Evolutionary conservation across 306 rosid species (phyloP).

Genomic region (Cucurbita argyrosperma): DNA sequence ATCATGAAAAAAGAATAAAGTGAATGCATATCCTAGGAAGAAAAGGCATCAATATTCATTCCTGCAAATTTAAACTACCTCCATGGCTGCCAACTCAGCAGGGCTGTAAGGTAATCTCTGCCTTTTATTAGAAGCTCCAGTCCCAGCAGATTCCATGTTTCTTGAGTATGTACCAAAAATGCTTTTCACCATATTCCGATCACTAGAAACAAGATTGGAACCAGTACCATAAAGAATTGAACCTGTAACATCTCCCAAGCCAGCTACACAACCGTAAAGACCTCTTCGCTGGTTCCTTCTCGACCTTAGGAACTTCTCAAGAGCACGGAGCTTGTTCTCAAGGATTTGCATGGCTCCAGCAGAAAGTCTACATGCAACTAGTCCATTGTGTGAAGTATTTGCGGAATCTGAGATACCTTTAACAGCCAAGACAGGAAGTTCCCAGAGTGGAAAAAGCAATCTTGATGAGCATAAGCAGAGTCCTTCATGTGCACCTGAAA

Average conservation of each 20-base stretch:
- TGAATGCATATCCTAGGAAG: not conserved
- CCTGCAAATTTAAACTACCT: constrained; percentile 39
- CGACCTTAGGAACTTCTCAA: constrained; percentile 76
- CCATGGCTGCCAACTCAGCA: constrained; percentile 97
- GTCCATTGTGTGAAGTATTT: constrained; percentile 45
- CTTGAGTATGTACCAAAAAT: constrained; percentile 73
- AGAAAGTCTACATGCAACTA: constrained; percentile 73
- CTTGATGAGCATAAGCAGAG: constrained; percentile 88
- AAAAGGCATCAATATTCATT: not conserved
- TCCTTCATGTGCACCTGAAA: constrained; percentile 98
- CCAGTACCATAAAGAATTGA: constrained; percentile 76
- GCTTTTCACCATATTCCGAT: constrained; percentile 71
- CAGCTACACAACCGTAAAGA: constrained; percentile 95
- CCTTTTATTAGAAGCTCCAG: constrained; percentile 61
- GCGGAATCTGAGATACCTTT: constrained; percentile 48
- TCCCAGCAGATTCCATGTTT: constrained; percentile 53
- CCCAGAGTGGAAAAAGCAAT: constrained; percentile 92
- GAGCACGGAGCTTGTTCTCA: constrained; percentile 64
- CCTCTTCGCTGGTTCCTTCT: constrained; percentile 95
- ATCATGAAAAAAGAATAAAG: constrained; percentile 17
- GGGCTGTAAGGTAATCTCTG: constrained; percentile 87
- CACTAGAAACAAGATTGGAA: constrained; percentile 65
- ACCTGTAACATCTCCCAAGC: constrained; percentile 77
- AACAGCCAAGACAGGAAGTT: constrained; percentile 73
- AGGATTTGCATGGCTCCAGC: constrained; percentile 83